Evolutionary conservation across 371 early-diverging fungal genomes (phyloP).

Genomic region (Circinella umbellata): DNA sequence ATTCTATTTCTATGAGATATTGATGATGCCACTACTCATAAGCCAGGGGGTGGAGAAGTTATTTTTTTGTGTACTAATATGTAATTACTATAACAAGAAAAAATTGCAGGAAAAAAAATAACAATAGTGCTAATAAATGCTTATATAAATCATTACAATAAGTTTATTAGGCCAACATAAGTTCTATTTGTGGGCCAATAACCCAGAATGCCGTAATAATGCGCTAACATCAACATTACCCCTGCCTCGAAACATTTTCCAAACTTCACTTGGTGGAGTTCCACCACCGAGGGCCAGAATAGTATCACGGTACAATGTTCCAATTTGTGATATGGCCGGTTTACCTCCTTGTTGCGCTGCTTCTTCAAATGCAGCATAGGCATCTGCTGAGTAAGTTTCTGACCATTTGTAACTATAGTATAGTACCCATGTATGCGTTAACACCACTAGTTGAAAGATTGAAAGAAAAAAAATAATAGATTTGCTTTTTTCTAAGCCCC

Average conservation of each 20-base stretch:
- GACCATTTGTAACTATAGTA: slow-evolving; percentile 67
- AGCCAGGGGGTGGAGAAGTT: no score
- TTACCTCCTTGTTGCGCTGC: slow-evolving; percentile 39
- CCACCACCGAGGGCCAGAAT: slow-evolving; percentile 71
- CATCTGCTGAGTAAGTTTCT: slow-evolving; percentile 73
- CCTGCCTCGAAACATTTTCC: slow-evolving; percentile 65
- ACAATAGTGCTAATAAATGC: no score
- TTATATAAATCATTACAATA: no score
- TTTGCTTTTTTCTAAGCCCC: not conserved
- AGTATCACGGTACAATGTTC: slow-evolving; percentile 66
- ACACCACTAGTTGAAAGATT: not conserved
- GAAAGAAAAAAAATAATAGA: slow-evolving; percentile 28
- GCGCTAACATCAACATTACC: slow-evolving; percentile 58
- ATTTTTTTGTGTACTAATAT: no score
- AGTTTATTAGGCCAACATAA: not conserved
- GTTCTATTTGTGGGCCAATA: slow-evolving; percentile 18
- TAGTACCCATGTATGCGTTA: no score
- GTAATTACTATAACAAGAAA: no score
- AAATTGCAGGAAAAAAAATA: no score
- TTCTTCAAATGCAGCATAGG: slow-evolving; percentile 70
- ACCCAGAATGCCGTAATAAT: slow-evolving; percentile 64
- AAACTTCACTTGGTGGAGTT: slow-evolving; percentile 62
- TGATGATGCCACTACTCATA: not conserved
- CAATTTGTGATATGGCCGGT: slow-evolving; percentile 38
- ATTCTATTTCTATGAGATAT: not conserved